Base-by-base conservation (phyloP, 2,329 filamentous ascomycete species). In the Monilinia aucupariae region DNA sequence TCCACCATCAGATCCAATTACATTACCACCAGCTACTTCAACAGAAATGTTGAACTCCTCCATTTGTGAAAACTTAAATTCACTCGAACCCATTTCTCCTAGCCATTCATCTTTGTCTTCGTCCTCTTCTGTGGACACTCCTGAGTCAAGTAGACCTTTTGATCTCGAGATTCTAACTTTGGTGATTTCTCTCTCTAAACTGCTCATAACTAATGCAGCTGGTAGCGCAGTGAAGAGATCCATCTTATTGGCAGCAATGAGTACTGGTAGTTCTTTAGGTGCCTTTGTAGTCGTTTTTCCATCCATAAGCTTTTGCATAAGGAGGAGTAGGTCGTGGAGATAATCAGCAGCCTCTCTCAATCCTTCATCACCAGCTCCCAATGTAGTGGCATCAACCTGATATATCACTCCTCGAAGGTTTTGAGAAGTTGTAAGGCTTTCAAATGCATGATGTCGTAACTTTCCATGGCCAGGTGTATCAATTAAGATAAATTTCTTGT, bases 381-480 rank as follows among this genome's bases (percentile, higher is more conserved):
- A 77, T 3, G 85, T 83, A 4, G 89, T 87, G 13, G 92, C 89
- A 75, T 99, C 94, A n/a, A 96, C 85, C 66, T 97, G 78, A 75
- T 93, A 99, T 59, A 97, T 82, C 59, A 97, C 80, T 22, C 89
- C 92, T 48, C 83, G 83, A 54, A 93, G 78, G 67, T 83, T 82
- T 64, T 76, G 70, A 41, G 75, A 72, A 56, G 71, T 67, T 65
- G 75, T 72, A 32, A 88, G 76, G 60, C 77, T 78, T 49, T 79
- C 76, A 64, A 89, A 79, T 4, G 89, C 86, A 68, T 85, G 80
- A 70, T 85, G 83, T 65, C 94, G 90, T 64, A 99, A 85, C 78
- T 99, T 99, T 71, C 91, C 92, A 78, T 99, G 94, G 47, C 94
- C 94, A 0, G 94, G 94, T 0, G 93, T 97, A 78, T 99, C 94